Conservation (phyloP, 768 basidiomycete genomes). For the Lanmaoa rubissima region DNA sequence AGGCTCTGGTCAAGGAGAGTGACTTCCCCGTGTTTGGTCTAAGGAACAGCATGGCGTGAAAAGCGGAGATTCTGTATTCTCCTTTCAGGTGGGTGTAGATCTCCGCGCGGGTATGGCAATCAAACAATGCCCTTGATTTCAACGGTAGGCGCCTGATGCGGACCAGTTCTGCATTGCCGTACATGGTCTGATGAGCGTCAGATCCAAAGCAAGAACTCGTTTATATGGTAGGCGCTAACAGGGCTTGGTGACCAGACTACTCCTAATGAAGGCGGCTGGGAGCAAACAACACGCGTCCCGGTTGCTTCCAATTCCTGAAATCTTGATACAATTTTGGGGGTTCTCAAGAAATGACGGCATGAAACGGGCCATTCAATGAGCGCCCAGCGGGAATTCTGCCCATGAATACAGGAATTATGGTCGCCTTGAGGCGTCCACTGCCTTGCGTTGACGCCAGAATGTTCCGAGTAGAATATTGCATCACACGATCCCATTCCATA, state of each 20-base stretch:
- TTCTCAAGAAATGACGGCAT: constrained; percentile 12
- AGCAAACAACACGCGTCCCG: not conserved
- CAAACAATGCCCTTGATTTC: not conserved
- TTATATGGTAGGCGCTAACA: not conserved
- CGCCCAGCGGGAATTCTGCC: not conserved
- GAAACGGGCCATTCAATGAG: not conserved
- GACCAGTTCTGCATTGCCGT: not conserved
- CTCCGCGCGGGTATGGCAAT: not conserved
- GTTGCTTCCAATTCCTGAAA: not conserved
- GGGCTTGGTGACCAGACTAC: not conserved
- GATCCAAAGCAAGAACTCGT: not conserved
- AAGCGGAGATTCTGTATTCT: constrained; percentile 7
- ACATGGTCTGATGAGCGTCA: constrained; percentile 4
- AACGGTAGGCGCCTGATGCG: not conserved
- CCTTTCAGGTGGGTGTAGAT: no score
- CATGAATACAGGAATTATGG: not conserved
- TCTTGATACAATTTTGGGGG: not conserved
- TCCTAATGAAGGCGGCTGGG: constrained; percentile 1
- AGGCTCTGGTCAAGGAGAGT: not conserved
- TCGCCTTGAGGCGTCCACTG: not conserved
- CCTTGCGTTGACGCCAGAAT: not conserved
- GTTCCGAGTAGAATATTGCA: not conserved
- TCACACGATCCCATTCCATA: constrained; percentile 6
- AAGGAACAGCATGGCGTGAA: not conserved
- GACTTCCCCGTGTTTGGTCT: not conserved